Percentiles rank a stretch among this genome's conserved stretches.
These are phyloP conservation scores for Pyrenochaeta sp. DNA, from an alignment of 2,329 filamentous ascomycete genomes.

Conservation along the genomic window DNA sequence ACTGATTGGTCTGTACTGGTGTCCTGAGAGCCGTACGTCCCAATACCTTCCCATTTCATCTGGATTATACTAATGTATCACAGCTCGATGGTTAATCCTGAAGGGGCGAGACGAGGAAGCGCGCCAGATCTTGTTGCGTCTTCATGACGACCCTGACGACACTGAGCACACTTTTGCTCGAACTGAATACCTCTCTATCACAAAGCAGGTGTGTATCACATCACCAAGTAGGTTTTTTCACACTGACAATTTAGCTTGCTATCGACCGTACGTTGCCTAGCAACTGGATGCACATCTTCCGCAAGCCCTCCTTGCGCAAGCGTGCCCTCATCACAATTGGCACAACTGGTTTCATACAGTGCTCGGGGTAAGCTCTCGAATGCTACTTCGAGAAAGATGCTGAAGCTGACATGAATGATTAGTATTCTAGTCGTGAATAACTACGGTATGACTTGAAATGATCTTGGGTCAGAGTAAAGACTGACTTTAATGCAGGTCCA, in stretches of 20 bases:
- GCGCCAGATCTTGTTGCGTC: conserved; percentile 63
- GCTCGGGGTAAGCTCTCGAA: no score
- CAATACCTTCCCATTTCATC: background rate
- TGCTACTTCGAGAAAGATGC: no score
- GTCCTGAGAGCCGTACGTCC: conserved; percentile 64
- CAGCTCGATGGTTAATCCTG: conserved; percentile 66
- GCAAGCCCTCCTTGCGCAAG: conserved; percentile 35
- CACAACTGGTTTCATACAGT: conserved; percentile 38
- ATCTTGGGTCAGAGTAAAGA: no score
- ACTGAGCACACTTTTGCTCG: conserved; percentile 31
- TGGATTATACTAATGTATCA: background rate
- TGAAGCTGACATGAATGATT: no score
- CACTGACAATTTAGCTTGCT: no score
- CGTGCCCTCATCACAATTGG: conserved; percentile 32
- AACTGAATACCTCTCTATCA: conserved; percentile 39
- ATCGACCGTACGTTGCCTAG: conserved; percentile 33
- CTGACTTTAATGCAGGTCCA: no score
- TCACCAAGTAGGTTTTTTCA: no score
- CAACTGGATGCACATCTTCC: conserved; percentile 34
- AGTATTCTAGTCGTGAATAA: conserved; percentile 41
- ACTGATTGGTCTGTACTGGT: conserved; percentile 58
- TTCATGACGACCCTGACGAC: conserved; percentile 66
- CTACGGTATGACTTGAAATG: no score
- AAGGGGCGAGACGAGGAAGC: conserved; percentile 69
- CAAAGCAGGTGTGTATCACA: no score